Base-by-base conservation (phyloP, 805 yeast species). In the Pichia heedii region DNA sequence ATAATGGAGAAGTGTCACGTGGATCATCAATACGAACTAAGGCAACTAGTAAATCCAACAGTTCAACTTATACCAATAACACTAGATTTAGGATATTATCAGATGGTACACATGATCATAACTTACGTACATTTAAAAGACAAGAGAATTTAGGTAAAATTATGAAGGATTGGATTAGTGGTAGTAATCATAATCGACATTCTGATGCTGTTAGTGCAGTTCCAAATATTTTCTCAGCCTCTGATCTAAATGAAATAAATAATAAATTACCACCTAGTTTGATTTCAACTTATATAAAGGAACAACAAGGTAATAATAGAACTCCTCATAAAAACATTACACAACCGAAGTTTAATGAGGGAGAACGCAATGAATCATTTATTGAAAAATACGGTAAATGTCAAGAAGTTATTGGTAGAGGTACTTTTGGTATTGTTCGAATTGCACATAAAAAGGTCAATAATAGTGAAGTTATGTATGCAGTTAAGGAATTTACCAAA, bases 371-470 rank as follows among this genome's bases (percentile, higher is more conserved):
- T 5, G 51, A 43, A 39, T 77, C 89, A 10, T 83, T 90, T 60
- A 82, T 79, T 9, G 89, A 88, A 53, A 84, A 89, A 59, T 90
- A 90, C 61, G 98, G 98, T 36, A 74, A 84, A 41, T 90, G 97
- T 61, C 96, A 87, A 63, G 97, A 90, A 60, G 85, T 89, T 39
- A 76, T 93, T 50, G 98, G 98, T 22, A 75, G 84, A 41, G 97
- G 97, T 19, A 80, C 96, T 0, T 90, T 84, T 67, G 98, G 98
- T 18, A 86, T 87, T 37, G 97, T 90, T 19, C 71, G 96, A 48
- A 77, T 93, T 5, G 75, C 95, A 7, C 97, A 89, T 67, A 82
- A 82, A 60, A 78, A 75, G 54, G 51, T 65, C 10, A 26, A 40
- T 1, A 54, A 48, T 18, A 43, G 56, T 22, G 70, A 67, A n/a